phyloP scores from a whole-genome alignment of 495 filamentous ascomycete species.

The Trichoderma orchidacearum region DNA sequence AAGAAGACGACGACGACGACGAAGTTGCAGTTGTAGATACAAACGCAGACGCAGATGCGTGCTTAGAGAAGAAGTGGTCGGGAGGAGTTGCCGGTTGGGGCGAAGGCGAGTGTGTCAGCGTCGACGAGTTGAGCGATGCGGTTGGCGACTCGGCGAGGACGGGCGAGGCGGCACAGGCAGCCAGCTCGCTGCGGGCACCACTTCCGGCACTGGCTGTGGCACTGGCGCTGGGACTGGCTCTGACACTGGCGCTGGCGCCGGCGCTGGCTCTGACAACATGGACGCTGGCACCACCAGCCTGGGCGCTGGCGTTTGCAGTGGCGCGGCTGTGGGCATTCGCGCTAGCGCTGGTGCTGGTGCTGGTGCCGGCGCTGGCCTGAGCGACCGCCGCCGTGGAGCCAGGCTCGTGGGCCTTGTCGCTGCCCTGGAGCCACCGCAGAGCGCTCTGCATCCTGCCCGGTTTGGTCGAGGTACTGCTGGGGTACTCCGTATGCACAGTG shows the following conservation, averaged over 20 bases:
- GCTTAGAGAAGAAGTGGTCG: slow-evolving; percentile 6
- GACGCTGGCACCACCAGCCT: too few relatives aligned
- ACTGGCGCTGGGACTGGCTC: neutral
- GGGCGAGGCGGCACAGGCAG: slow-evolving; percentile 1
- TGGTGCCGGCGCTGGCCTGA: neutral
- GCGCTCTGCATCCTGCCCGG: neutral
- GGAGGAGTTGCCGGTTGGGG: slow-evolving; percentile 23
- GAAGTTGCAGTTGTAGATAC: neutral
- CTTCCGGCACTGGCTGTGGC: neutral
- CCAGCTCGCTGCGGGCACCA: neutral
- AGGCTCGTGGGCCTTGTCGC: neutral
- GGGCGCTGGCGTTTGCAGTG: neutral
- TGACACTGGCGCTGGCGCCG: neutral
- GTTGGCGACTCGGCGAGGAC: neutral
- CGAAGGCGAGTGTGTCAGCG: slow-evolving; percentile 19
- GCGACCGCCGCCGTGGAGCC: neutral
- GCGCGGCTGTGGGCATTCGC: too few relatives aligned
- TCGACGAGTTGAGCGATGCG: slow-evolving; percentile 10
- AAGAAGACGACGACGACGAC: neutral
- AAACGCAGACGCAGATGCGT: slow-evolving; percentile 6
- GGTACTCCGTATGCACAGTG: too few relatives aligned
- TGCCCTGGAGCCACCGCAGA: neutral
- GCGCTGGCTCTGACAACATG: too few relatives aligned
- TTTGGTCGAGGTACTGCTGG: too few relatives aligned
- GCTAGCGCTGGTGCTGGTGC: neutral